Conservation (phyloP, 106 monocot genomes). For the Apostasia ramifera region DNA sequence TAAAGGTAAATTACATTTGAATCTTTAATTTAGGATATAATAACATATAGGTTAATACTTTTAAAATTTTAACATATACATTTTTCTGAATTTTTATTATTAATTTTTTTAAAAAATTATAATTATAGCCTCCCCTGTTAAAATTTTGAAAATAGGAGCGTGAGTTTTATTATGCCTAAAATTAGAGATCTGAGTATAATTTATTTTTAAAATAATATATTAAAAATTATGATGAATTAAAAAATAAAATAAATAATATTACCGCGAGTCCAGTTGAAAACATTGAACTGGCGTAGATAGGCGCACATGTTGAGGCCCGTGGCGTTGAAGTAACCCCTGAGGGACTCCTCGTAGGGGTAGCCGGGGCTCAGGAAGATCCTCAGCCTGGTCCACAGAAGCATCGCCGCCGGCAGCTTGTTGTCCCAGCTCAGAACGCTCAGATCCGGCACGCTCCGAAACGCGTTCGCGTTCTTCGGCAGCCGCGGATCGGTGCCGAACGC, state of each 20-base stretch:
- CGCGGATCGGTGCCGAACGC: conserved; percentile 45
- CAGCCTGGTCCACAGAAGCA: conserved; percentile 66
- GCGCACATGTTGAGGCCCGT: conserved; percentile 60
- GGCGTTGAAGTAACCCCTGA: conserved; percentile 44
- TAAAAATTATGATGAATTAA: too few relatives aligned
- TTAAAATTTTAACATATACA: too few relatives aligned
- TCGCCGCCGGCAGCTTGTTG: conserved; percentile 82
- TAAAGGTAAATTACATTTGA: too few relatives aligned
- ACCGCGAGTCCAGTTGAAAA: conserved; percentile 84
- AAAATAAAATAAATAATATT: not conserved
- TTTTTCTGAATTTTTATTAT: too few relatives aligned
- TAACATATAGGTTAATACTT: too few relatives aligned
- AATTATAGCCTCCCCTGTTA: too few relatives aligned
- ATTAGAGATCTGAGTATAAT: not conserved
- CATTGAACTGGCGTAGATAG: conserved; percentile 29
- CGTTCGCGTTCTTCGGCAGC: conserved; percentile 57
- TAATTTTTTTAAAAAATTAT: too few relatives aligned
- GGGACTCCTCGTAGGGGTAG: conserved; percentile 79
- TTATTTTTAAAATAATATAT: not conserved
- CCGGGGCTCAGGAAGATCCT: conserved; percentile 86
- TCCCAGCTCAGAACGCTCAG: conserved; percentile 87
- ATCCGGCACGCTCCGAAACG: conserved; percentile 32
- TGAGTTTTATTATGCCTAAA: too few relatives aligned
- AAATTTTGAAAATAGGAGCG: too few relatives aligned
- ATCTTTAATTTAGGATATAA: too few relatives aligned